phyloP scores from a whole-genome alignment of 148 eudicot species.

The Chenopodium quinoa region DNA sequence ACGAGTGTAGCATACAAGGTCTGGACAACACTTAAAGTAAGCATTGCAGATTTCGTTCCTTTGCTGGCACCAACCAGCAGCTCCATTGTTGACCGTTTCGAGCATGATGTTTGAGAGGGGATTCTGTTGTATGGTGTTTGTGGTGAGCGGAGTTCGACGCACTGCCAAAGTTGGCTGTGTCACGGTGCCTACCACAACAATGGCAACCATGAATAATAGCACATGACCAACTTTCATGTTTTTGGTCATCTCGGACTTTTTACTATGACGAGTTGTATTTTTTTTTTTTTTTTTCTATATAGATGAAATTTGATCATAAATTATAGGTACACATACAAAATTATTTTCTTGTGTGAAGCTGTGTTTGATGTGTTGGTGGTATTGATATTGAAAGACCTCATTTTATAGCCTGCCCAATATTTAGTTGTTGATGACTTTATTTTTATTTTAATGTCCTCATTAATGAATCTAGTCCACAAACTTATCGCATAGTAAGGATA shows the following conservation, averaged over 20 bases:
- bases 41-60: neutral
- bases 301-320: neutral
- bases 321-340: no score
- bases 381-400: neutral
- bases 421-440: neutral
- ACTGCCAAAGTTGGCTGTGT: neutral
- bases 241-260: neutral
- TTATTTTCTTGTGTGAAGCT: neutral
- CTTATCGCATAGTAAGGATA: neutral
- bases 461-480: neutral
- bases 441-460: no score
- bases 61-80: neutral
- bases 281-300: no score
- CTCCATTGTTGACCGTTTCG: neutral
- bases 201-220: neutral
- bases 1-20: constrained; percentile 3
- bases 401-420: neutral
- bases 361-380: neutral
- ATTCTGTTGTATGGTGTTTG: neutral
- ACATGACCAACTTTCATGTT: neutral
- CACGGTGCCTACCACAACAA: neutral
- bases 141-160: neutral
- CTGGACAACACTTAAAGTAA: neutral
- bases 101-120: neutral
- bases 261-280: no score